A percentile compares a stretch with the other conserved stretches of the same genome.
These are phyloP conservation scores for Chara braunii DNA, from an alignment of 139 green algal genomes.

Conservation along the genomic window DNA sequence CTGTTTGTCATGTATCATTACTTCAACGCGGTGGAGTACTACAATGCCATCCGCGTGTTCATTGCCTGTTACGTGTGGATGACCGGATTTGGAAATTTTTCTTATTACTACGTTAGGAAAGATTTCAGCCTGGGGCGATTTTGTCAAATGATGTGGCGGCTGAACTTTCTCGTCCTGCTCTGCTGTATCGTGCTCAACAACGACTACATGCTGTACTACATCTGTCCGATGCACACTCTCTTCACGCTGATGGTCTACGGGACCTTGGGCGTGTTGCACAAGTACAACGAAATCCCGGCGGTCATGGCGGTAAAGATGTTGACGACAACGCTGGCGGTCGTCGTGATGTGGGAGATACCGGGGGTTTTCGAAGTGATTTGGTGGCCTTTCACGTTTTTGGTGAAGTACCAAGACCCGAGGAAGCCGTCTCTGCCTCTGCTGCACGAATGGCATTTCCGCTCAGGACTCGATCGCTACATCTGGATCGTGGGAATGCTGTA, in stretches of 20 bases:
- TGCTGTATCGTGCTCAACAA: conserved; percentile 74
- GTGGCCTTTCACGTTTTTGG: conserved; percentile 59
- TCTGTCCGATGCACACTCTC: conserved; percentile 97
- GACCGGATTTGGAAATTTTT: conserved; percentile 94
- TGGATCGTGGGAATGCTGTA: conserved; percentile 96
- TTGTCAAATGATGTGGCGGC: conserved; percentile 91
- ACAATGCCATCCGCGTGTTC: conserved; percentile 96
- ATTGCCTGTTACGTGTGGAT: conserved; percentile 97
- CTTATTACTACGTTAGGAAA: conserved; percentile 82
- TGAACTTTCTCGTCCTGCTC: conserved; percentile 88
- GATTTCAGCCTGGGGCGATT: conserved; percentile 59
- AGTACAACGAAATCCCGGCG: conserved; percentile 57
- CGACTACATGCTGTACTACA: conserved; percentile 98
- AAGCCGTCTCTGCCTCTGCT: conserved; percentile 60
- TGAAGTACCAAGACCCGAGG: conserved; percentile 78
- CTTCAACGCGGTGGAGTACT: conserved; percentile 80
- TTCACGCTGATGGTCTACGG: conserved; percentile 90
- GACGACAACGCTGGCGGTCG: conserved; percentile 42
- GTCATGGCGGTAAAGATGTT: conserved; percentile 61
- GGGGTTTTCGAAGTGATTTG: conserved; percentile 69
- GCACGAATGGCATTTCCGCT: conserved; percentile 86
- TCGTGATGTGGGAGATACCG: conserved; percentile 79
- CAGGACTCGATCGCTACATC: conserved; percentile 82
- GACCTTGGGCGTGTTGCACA: conserved; percentile 52
- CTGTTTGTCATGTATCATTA: conserved; percentile 96